Percentiles rank a stretch among this genome's conserved stretches.
phyloP scores from a whole-genome alignment of 805 yeast genomes.

The Suhomyces pyralidae region DNA sequence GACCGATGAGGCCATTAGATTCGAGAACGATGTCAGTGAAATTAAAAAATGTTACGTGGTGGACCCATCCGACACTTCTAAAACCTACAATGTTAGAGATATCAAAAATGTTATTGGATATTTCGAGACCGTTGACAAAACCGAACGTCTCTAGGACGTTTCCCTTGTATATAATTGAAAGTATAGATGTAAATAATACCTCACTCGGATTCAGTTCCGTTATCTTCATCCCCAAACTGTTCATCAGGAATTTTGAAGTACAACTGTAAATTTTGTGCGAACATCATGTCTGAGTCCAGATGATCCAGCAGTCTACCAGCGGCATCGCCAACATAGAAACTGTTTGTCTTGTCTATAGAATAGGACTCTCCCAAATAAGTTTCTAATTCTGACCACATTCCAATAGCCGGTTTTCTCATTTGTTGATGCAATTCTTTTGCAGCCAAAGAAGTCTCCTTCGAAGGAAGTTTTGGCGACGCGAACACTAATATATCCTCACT shows the following conservation, averaged over 20 bases:
- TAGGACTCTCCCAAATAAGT: constrained; percentile 32
- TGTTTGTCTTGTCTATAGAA: constrained; percentile 38
- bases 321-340: constrained; percentile 91
- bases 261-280: constrained; percentile 55
- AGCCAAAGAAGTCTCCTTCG: constrained; percentile 17
- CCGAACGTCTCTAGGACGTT: constrained; percentile 7
- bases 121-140: constrained; percentile 63
- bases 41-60: constrained; percentile 39
- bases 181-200: neutral
- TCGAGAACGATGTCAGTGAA: constrained; percentile 66
- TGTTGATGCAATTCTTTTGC: constrained; percentile 19
- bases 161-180: neutral
- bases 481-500: constrained; percentile 41
- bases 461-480: constrained; percentile 61
- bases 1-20: constrained; percentile 65
- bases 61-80: constrained; percentile 14
- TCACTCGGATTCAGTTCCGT: neutral
- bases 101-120: constrained; percentile 56
- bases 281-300: constrained; percentile 71
- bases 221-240: constrained; percentile 31
- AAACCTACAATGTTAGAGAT: constrained; percentile 22
- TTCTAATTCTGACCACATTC: constrained; percentile 66
- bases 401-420: constrained; percentile 72
- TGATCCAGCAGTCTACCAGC: constrained; percentile 82
- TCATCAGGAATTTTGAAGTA: constrained; percentile 72